Evolutionary conservation across 306 rosid genomes (phyloP), one percentile per base, ranked within the genome.

Genomic region (Datisca glomerata): DNA sequence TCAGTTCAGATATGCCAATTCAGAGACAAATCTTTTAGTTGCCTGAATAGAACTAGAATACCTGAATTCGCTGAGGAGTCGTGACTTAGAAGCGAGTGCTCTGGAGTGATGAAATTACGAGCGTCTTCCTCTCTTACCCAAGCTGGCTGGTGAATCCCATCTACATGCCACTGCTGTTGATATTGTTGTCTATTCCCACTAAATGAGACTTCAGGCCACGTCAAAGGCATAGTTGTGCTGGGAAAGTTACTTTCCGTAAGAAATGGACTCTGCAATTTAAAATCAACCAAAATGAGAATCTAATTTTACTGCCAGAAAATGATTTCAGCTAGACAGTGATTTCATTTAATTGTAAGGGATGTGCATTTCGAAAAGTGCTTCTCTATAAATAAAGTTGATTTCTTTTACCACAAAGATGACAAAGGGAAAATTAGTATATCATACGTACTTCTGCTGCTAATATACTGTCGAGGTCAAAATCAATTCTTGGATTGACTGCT

Each of bases 1-100:
- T n/a, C n/a, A n/a, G n/a, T n/a, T n/a, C n/a, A n/a, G n/a, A n/a
- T n/a, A n/a, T n/a, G n/a, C n/a, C n/a, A n/a, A n/a, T n/a, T n/a
- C n/a, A 9, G 36, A 31, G 36, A 7, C 12, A 2, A 45, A 24
- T 35, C 13, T 24, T 38, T 12, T 16, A 28, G n/a, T 11, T 20
- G 7, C 31, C 4, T 7, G 55, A 31, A 56, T 21, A n/a, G n/a
- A n/a, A n/a, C n/a, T n/a, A n/a, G n/a, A n/a, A 5, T 65, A 89
- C 97, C 97, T 89, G 95, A 83, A 68, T 80, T 83, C 50, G 71
- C 83, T 12, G 18, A 38, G 21, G 86, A 80, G 63, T 74, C 85
- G 12, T 76, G 77, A 56, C 73, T 74, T 63, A 80, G 56, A 46
- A 74, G 70, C 21, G 93, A 80, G 73, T 78, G 73, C 66, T 80